Conservation (phyloP, 805 yeast genomes). For the Suhomyces sp. region DNA sequence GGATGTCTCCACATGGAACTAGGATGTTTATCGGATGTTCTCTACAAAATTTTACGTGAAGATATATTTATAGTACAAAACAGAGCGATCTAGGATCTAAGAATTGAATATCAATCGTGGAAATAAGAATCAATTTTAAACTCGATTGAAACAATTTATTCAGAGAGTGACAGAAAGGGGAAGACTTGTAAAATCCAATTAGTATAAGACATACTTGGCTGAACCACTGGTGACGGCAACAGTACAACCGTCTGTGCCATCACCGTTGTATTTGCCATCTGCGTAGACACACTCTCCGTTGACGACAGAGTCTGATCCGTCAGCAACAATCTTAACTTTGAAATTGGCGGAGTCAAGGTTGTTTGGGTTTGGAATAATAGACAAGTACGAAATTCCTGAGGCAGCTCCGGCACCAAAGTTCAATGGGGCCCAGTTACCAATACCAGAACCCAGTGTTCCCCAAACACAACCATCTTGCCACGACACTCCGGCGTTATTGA, state of each 20-base stretch:
- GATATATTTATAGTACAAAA: background rate
- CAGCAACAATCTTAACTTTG: constrained; percentile 66
- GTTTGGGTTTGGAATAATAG: constrained; percentile 95
- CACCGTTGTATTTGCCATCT: constrained; percentile 69
- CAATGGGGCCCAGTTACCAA: constrained; percentile 98
- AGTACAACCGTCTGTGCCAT: constrained; percentile 86
- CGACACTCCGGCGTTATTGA: constrained; percentile 92
- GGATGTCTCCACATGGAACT: too few relatives aligned
- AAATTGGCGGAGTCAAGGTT: constrained; percentile 59
- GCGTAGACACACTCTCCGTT: constrained; percentile 78
- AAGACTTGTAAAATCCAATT: background rate
- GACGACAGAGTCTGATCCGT: constrained; percentile 41
- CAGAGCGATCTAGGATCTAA: background rate
- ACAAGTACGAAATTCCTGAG: constrained; percentile 66
- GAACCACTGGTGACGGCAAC: constrained; percentile 81
- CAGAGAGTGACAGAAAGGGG: background rate
- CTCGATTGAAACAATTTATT: background rate
- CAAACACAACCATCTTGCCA: constrained; percentile 90
- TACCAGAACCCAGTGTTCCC: constrained; percentile 75
- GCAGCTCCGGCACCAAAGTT: constrained; percentile 90
- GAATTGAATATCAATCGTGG: background rate
- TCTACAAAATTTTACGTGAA: background rate
- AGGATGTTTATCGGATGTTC: too few relatives aligned
- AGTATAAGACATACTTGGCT: constrained; percentile 79
- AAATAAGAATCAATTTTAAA: background rate